A percentile compares a stretch with the other conserved stretches of the same genome.
These are phyloP conservation scores for Boletellus ananas DNA, from an alignment of 768 basidiomycete species.

Conservation along the genomic window DNA sequence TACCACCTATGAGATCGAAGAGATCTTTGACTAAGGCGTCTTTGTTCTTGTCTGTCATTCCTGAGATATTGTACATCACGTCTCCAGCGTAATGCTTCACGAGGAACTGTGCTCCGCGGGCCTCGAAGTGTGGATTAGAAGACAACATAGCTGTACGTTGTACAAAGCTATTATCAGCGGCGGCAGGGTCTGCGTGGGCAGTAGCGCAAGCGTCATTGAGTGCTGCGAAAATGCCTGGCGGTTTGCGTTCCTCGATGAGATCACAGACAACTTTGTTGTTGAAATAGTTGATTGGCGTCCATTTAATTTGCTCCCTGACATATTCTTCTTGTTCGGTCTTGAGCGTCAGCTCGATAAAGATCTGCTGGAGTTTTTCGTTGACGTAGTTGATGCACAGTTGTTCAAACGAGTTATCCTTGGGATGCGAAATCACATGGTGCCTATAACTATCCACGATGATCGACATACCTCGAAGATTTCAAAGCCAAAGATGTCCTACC, in stretches of 20 bases:
- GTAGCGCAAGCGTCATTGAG: constrained; percentile 99
- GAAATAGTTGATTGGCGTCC: constrained; percentile 99
- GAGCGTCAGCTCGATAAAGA: constrained; percentile 97
- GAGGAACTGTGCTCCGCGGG: constrained; percentile 90
- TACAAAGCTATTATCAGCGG: constrained; percentile 95
- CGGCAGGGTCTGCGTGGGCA: constrained; percentile 93
- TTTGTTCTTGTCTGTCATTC: constrained; percentile 99
- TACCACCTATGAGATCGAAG: constrained; percentile 79
- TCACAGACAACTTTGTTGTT: constrained; percentile 98
- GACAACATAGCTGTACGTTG: constrained; percentile 82
- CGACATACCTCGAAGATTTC: constrained; percentile 87
- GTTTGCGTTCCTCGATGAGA: constrained; percentile 93
- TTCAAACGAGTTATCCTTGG: constrained; percentile 89
- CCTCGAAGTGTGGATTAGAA: constrained; percentile 90
- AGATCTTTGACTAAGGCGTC: constrained; percentile 94
- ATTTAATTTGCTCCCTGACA: constrained; percentile 96
- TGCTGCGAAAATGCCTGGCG: constrained; percentile 96
- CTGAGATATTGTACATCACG: constrained; percentile 94
- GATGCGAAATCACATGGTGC: constrained; percentile 22
- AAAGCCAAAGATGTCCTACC: constrained; percentile 95
- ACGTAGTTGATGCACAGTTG: constrained; percentile 99
- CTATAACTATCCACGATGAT: not conserved
- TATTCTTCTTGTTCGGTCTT: constrained; percentile 99
- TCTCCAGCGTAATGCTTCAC: constrained; percentile 98
- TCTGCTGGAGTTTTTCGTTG: constrained; percentile 99